A percentile compares a stretch with the other conserved stretches of the same genome.
Conservation (phyloP, 23 red algal species). For the Gracilaria caudata region DNA sequence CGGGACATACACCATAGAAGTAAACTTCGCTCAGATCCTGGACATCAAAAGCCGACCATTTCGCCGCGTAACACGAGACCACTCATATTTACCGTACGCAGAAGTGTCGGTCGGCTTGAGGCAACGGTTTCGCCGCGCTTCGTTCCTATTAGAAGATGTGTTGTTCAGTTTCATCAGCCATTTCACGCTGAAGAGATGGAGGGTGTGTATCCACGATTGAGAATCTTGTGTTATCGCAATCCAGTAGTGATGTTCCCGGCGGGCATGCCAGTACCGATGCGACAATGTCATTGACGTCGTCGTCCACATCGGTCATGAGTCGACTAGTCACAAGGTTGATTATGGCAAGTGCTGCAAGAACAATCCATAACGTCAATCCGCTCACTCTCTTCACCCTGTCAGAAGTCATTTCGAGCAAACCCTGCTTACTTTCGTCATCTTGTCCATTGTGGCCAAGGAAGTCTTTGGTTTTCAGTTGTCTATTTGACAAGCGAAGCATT, state of each 20-base stretch:
- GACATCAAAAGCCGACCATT: neutral
- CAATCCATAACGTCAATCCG: constrained; percentile 5
- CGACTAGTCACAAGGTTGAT: neutral
- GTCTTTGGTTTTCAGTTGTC: neutral
- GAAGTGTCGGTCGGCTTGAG: neutral
- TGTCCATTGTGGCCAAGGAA: neutral
- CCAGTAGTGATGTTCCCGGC: neutral
- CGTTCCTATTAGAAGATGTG: no score
- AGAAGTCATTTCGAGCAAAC: neutral
- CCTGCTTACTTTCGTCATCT: neutral
- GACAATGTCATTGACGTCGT: neutral
- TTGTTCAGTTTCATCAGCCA: no score
- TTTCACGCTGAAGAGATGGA: neutral
- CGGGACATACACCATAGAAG: neutral
- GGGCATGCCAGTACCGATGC: neutral
- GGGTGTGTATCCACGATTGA: neutral
- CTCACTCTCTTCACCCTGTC: constrained; percentile 2
- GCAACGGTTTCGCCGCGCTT: neutral
- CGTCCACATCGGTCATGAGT: neutral
- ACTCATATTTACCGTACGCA: neutral
- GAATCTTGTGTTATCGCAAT: neutral
- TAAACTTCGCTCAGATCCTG: neutral
- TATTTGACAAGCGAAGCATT: neutral
- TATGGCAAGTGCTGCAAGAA: neutral
- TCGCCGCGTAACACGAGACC: neutral